Evolutionary conservation across 1,284 basidiomycete species (phyloP), one percentile per base, ranked within the genome.

Genomic region (Sutorius eximius): DNA sequence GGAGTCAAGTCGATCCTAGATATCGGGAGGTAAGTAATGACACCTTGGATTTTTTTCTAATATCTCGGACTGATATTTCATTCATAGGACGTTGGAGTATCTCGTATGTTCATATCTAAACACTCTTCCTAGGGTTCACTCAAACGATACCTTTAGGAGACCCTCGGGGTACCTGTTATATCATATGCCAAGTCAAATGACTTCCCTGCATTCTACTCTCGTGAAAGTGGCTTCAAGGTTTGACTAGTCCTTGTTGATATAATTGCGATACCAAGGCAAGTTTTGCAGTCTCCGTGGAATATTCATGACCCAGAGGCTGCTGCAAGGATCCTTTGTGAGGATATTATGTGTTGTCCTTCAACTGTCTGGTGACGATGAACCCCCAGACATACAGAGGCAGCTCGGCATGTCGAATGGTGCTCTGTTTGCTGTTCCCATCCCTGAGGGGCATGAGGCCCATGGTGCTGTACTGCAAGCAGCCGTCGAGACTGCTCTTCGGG

Each of bases 1-100:
- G 97, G 97, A 3, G 88, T 93, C 34, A 99, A 99, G 70, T 95
- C 91, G 0, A 98, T 99, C 60, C 75, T 99, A 49, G 96, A 98
- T 71, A 95, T 99, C 58, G 91, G 91, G 52, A 79, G 82, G 88
- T 84, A 68, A 33, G 15, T 45, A 33, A 10, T 27, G 12, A 8
- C 30, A 7, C 37, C n/a, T 45, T 41, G 3, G 16, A n/a, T 16
- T 56, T 9, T 10, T 38, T 43, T 43, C 24, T 27, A 5, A 5
- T 27, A 24, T 55, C 37, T 52, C n/a, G 22, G 33, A 34, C 47
- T 56, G 32, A 69, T 40, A 27, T 12, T 59, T 24, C 29, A 13
- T 58, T 24, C 27, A 30, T 49, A 89, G 88, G 63, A 98, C 97
- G 10, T 79, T 99, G 42, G 97, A 99, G 74, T 96, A 95, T 66